Percentiles rank a stretch among this genome's conserved stretches.
phyloP scores from a whole-genome alignment of 805 yeast species.

The Priceomyces fermenticarens region DNA sequence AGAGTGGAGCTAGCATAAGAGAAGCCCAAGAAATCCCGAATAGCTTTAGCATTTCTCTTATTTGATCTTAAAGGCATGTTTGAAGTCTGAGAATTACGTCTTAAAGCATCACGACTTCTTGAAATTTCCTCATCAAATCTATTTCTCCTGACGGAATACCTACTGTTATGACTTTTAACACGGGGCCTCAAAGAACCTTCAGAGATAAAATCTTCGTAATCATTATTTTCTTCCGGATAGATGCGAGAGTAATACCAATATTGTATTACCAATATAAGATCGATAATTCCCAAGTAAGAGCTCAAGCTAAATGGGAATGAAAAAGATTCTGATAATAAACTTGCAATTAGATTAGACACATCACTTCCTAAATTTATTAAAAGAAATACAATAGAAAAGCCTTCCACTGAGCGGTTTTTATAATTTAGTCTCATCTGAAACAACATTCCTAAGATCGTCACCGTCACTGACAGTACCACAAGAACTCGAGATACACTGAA shows the following conservation, averaged over 20 bases:
- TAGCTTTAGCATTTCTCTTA: too few species aligned
- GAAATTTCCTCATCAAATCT: constrained; percentile 17
- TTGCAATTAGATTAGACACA: constrained; percentile 59
- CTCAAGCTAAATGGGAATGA: constrained; percentile 79
- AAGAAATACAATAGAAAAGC: constrained; percentile 30
- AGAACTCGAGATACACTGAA: too few species aligned
- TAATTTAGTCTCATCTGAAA: constrained; percentile 62
- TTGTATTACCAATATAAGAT: constrained; percentile 64
- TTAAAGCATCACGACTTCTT: neutral
- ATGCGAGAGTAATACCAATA: constrained; percentile 63
- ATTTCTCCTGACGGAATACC: constrained; percentile 14
- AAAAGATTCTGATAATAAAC: constrained; percentile 70
- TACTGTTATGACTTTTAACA: constrained; percentile 8
- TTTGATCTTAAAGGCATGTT: too few species aligned
- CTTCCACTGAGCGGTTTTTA: constrained; percentile 32
- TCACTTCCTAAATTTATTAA: constrained; percentile 37
- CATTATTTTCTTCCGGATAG: constrained; percentile 38
- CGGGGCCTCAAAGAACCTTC: constrained; percentile 35
- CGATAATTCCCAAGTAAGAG: constrained; percentile 70
- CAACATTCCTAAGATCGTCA: too few species aligned
- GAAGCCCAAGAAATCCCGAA: constrained; percentile 4
- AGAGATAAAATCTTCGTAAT: constrained; percentile 26
- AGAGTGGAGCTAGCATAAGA: constrained; percentile 11
- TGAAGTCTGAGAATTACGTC: too few species aligned
- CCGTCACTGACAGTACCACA: too few species aligned